Evolutionary conservation across 768 basidiomycete genomes (phyloP), one percentile per base, ranked within the genome.

Genomic region (Plicaturopsis crispa): DNA sequence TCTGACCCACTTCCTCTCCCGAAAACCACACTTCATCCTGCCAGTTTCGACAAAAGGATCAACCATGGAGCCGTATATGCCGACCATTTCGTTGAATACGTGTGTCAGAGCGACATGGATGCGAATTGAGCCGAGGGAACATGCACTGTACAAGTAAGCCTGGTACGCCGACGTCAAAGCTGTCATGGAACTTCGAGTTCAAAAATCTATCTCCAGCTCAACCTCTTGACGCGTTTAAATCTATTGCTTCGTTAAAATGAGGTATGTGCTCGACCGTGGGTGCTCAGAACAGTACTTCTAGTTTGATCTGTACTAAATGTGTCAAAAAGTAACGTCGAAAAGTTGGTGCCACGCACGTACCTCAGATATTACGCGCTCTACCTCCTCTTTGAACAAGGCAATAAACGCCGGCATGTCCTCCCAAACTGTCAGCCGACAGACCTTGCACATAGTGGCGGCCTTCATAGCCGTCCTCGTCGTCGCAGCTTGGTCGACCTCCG

Each of bases 301-400:
- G 6, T 30, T 24, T 12, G 12, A 36, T 36, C 35, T 18, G 7
- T 13, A 8, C 24, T 23, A 24, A 5, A 5, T 31, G 24, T 24
- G 17, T 26, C 12, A 26, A 8, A 17, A n/a, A 5, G 11, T 6
- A 23, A 24, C 24, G 12, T 30, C 19, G 24, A 6, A 24, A 36
- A 17, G 16, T 12, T 19, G 21, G 17, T 7, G 11, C 10, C 4
- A 12, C 42, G 14, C 22, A 44, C 57, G 16, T 34, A 60, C 57
- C 42, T 58, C 49, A 5, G 53, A 50, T 16, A 60, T 48, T 3
- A 61, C 51, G 14, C 44, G 51, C 17, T 49, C 47, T 34, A 59
- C 47, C 6, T 28, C 14, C 10, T 8, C 26, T 8, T 14, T 28
- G 14, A 28, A 28, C 8, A 28, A 8, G 26, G 8, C 26, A 8